These are phyloP conservation scores for Annulohypoxylon bovei DNA, from an alignment of 495 filamentous ascomycete genomes.

Conservation along the genomic window DNA sequence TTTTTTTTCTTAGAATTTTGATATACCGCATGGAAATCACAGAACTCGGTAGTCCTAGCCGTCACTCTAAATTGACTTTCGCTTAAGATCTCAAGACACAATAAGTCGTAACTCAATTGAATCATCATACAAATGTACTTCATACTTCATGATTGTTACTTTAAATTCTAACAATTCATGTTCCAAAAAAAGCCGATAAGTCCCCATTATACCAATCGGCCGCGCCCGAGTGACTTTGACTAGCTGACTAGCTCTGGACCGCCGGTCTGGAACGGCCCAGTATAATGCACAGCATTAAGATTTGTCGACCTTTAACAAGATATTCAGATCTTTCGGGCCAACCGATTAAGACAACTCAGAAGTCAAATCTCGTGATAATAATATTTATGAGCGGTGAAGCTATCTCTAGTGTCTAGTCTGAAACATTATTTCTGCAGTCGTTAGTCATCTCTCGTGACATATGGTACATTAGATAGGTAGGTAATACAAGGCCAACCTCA, in stretches of 20 bases:
- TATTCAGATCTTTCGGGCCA: background rate
- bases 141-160: background rate
- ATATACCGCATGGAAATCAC: background rate
- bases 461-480: slow-evolving; percentile 19
- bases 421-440: slow-evolving; percentile 22
- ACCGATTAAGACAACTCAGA: background rate
- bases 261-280: slow-evolving; percentile 39
- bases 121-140: background rate
- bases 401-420: slow-evolving; percentile 15
- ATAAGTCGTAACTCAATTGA: slow-evolving; percentile 4
- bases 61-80: slow-evolving; percentile 19
- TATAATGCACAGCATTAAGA: slow-evolving; percentile 6
- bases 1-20: slow-evolving; percentile 5
- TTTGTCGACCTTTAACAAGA: slow-evolving; percentile 16
- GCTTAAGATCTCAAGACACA: slow-evolving; percentile 1
- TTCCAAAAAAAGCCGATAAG: background rate
- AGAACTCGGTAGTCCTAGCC: background rate
- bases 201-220: slow-evolving; percentile 29
- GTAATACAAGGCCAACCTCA: slow-evolving; percentile 8
- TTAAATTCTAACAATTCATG: background rate
- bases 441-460: slow-evolving; percentile 23
- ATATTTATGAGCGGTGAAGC: slow-evolving; percentile 29
- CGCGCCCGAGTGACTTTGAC: slow-evolving; percentile 24
- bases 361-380: slow-evolving; percentile 9
- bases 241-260: slow-evolving; percentile 17